These are phyloP conservation scores for Limonomyces culmigenus DNA, from an alignment of 1,284 basidiomycete species.

Conservation along the genomic window DNA sequence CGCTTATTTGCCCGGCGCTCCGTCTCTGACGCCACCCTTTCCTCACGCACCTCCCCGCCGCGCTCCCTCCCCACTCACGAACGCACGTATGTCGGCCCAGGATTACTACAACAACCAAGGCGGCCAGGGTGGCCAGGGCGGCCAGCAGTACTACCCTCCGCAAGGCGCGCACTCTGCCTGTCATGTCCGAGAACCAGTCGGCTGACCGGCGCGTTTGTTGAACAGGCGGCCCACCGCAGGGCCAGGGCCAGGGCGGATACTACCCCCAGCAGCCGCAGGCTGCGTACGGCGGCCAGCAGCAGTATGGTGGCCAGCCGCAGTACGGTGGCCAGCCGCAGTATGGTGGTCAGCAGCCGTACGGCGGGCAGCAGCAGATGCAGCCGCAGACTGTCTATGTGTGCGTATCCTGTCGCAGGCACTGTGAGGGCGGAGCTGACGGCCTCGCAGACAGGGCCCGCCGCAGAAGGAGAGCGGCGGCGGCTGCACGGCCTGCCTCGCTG, in stretches of 20 bases:
- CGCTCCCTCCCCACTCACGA: conserved; percentile 3
- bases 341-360: too few species aligned
- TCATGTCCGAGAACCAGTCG: not conserved
- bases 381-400: conserved; percentile 68
- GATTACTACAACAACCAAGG: conserved; percentile 44
- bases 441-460: conserved; percentile 33
- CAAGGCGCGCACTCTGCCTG: conserved; percentile 25
- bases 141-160: conserved; percentile 46
- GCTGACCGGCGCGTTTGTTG: conserved; percentile 1
- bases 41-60: not conserved
- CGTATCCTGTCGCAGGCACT: too few species aligned
- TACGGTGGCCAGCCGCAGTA: conserved; percentile 12
- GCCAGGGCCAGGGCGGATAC: conserved; percentile 52
- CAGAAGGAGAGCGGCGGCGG: conserved; percentile 23
- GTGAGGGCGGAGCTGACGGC: too few species aligned
- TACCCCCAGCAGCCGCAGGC: conserved; percentile 66
- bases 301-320: too few species aligned
- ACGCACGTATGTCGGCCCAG: conserved; percentile 45
- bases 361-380: conserved; percentile 47
- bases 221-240: conserved; percentile 40
- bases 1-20: too few species aligned
- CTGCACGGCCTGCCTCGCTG: conserved; percentile 58
- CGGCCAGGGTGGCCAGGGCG: conserved; percentile 26
- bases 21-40: not conserved
- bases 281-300: conserved; percentile 34